Percentiles rank a stretch among this genome's conserved stretches.
These are phyloP conservation scores for Tolypocladium guangdongense DNA, from an alignment of 2,329 filamentous ascomycete genomes.

Conservation along the genomic window DNA sequence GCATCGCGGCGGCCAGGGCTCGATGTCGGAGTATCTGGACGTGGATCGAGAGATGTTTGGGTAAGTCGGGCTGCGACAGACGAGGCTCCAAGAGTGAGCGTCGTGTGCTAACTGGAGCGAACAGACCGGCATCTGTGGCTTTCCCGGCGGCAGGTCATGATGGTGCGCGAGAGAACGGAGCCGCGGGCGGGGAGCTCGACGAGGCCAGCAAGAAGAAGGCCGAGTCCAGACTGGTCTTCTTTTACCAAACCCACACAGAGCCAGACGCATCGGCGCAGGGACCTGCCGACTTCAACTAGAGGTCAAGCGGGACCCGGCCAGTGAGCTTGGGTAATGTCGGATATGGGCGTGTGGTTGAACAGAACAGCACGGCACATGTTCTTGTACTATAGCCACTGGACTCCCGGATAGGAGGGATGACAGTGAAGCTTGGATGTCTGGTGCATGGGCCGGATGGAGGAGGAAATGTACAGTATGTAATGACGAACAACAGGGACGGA, in stretches of 20 bases:
- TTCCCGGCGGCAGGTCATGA: conserved; percentile 5
- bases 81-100: neutral
- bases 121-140: conserved; percentile 12
- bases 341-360: neutral
- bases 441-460: neutral
- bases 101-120: neutral
- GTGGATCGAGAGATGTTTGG: conserved; percentile 85
- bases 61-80: conserved; percentile 29
- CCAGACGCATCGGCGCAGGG: conserved; percentile 36
- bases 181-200: conserved; percentile 33
- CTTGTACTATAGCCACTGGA: conserved; percentile 4
- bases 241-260: conserved; percentile 41
- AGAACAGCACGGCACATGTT: neutral
- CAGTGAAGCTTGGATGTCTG: conserved; percentile 1
- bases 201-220: conserved; percentile 38
- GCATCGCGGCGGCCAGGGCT: conserved; percentile 68
- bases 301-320: neutral
- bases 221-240: conserved; percentile 38
- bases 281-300: conserved; percentile 40
- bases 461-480: neutral
- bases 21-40: conserved; percentile 75
- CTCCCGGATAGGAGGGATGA: neutral
- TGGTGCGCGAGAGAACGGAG: conserved; percentile 35
- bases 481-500: neutral
- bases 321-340: neutral